Base-by-base conservation (phyloP, 1,284 basidiomycete species). In the Boletus mariae region DNA sequence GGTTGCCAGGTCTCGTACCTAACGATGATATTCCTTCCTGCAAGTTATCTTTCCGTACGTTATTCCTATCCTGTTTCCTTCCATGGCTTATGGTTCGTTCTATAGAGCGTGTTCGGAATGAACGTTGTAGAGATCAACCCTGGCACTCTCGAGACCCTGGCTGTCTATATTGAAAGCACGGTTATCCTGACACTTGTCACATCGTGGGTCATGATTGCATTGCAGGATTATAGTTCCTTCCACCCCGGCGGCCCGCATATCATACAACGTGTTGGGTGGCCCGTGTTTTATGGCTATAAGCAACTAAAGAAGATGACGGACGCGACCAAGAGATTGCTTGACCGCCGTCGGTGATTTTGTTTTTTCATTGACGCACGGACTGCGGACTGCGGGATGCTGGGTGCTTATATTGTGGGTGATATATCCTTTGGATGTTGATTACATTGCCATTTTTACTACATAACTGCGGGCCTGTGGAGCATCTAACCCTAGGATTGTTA, bases 181-280 rank as follows among this genome's bases (percentile, higher is more conserved):
- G 37, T 80, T 6, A 70, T 75, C 15, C 59, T 83, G 54, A 83
- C 80, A 0, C 37, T 67, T 4, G 13, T 78, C n/a, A 82, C 81
- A 5, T 67, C 75, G 4, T 84, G 81, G 81, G 57, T 76, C 6
- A 56, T 73, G 6, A 47, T 72, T 5, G 71, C 70, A n/a, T 49
- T 70, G 6, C 71, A 72, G 20, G 28, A 49, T 5, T 41, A 61
- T 4, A 69, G 67, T 11, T 15, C 55, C 7, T 65, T 68, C 40
- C 68, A 71, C 35, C 26, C 45, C 0, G 51, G 49, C 3, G 53
- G 54, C 35, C 4, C 10, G 32, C 1, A 50, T 32, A 4, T 57
- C 12, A 3, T 56, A 31, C 47, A 29, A 28, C 66, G 65, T 7
- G 23, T 52, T 12, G 42, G n/a, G 2, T 67, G 65, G 65, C 65